Conservation (phyloP, 768 basidiomycete genomes). For the Gloeostereum incarnatum region DNA sequence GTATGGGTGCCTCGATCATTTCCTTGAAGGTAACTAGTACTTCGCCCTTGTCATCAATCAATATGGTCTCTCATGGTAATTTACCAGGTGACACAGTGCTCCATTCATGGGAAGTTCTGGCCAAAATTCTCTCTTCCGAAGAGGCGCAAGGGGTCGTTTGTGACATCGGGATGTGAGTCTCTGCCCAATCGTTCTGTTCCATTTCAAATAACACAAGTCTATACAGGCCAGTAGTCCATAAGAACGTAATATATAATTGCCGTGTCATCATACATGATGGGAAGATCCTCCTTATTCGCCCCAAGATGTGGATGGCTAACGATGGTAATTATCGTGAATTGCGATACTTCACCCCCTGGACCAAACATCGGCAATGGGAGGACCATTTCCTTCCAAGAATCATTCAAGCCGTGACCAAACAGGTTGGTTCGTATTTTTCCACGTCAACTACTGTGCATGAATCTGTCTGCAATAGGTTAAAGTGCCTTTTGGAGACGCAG, state of each 20-base stretch:
- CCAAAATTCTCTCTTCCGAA: slow-evolving; percentile 78
- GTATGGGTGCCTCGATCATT: slow-evolving; percentile 97
- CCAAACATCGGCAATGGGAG: slow-evolving; percentile 81
- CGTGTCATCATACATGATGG: slow-evolving; percentile 81
- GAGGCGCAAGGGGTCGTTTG: slow-evolving; percentile 83
- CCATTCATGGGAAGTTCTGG: slow-evolving; percentile 97
- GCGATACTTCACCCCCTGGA: slow-evolving; percentile 92
- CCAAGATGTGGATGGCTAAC: slow-evolving; percentile 99
- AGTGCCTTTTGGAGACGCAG: slow-evolving; percentile 94
- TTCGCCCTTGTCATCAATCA: background rate
- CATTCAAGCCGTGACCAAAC: slow-evolving; percentile 80
- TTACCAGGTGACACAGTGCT: slow-evolving; percentile 83
- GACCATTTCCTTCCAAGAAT: slow-evolving; percentile 89
- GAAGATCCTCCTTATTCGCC: slow-evolving; percentile 88
- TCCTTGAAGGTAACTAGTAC: slow-evolving; percentile 72
- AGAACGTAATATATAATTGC: slow-evolving; percentile 98
- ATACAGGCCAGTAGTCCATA: slow-evolving; percentile 92
- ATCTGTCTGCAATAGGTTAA: slow-evolving; percentile 41
- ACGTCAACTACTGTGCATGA: background rate
- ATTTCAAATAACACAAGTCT: background rate
- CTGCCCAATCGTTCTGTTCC: background rate
- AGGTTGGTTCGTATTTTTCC: slow-evolving; percentile 45
- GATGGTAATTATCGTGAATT: slow-evolving; percentile 94
- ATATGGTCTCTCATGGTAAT: slow-evolving; percentile 5
- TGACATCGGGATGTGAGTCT: slow-evolving; percentile 87